These are phyloP conservation scores for Pseudoneurospora amorphoporcata DNA, from an alignment of 495 filamentous ascomycete genomes.

Conservation along the genomic window DNA sequence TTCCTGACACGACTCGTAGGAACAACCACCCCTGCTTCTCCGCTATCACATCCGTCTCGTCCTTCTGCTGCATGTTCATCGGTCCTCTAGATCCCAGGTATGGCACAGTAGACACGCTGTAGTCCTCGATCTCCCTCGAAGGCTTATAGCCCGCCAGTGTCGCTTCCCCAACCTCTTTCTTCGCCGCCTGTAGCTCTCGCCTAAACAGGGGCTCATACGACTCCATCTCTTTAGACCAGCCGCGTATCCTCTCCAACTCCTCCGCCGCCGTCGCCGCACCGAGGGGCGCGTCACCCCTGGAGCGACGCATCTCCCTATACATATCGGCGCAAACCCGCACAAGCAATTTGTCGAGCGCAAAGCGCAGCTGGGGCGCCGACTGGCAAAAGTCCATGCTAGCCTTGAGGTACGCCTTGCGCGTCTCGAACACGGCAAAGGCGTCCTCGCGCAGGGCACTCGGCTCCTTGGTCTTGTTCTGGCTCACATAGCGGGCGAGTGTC, in stretches of 20 bases:
- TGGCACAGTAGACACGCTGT: constrained; percentile 75
- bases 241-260: constrained; percentile 83
- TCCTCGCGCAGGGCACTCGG: constrained; percentile 83
- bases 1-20: constrained; percentile 70
- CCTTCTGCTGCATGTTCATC: constrained; percentile 40
- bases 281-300: constrained; percentile 43
- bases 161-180: constrained; percentile 73
- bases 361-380: constrained; percentile 69
- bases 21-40: constrained; percentile 97
- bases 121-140: constrained; percentile 87
- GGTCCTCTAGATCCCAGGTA: constrained; percentile 66
- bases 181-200: constrained; percentile 64
- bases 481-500: constrained; percentile 65
- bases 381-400: constrained; percentile 90
- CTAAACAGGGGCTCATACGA: constrained; percentile 65
- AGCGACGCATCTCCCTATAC: constrained; percentile 67
- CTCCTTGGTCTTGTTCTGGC: constrained; percentile 87
- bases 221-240: constrained; percentile 93
- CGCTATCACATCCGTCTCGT: constrained; percentile 31
- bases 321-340: constrained; percentile 76
- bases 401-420: constrained; percentile 80
- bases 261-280: constrained; percentile 8
- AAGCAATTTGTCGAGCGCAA: constrained; percentile 72
- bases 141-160: constrained; percentile 62
- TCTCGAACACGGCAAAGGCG: constrained; percentile 92